phyloP scores from a whole-genome alignment of 805 yeast species.

The Metschnikowia lachancei region DNA sequence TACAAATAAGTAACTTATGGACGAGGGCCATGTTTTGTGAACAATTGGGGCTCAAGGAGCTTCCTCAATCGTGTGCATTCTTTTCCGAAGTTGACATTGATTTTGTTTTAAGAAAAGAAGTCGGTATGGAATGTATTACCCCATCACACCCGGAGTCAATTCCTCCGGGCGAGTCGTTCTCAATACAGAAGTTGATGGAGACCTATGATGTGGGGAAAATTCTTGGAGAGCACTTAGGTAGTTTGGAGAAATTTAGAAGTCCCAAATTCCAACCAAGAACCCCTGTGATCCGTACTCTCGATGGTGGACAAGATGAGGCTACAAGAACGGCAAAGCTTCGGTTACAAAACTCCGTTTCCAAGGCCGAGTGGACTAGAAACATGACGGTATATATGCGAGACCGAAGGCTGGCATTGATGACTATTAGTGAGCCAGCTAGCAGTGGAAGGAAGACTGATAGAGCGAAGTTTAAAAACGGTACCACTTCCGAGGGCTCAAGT shows the following conservation, averaged over 20 bases:
- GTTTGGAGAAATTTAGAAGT: conserved; percentile 13
- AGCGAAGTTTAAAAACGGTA: not conserved
- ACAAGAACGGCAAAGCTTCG: conserved; percentile 24
- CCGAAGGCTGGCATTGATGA: conserved; percentile 6
- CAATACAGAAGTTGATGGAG: conserved; percentile 52
- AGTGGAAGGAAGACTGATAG: not conserved
- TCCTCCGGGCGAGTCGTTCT: conserved; percentile 74
- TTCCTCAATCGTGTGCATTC: conserved; percentile 95
- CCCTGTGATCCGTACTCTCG: conserved; percentile 18
- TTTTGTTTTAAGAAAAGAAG: conserved; percentile 84
- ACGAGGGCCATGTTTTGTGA: conserved; percentile 94
- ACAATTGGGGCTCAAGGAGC: conserved; percentile 80
- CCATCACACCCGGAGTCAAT: conserved; percentile 71
- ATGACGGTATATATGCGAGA: conserved; percentile 6
- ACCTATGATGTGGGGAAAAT: conserved; percentile 20
- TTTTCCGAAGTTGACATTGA: conserved; percentile 94
- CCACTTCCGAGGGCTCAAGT: not conserved
- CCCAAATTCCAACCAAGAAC: conserved; percentile 14
- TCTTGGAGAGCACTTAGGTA: conserved; percentile 12
- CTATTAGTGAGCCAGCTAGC: not conserved
- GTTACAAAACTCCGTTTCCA: conserved; percentile 28
- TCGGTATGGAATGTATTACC: conserved; percentile 84
- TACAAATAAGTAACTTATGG: conserved; percentile 92
- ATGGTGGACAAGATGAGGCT: conserved; percentile 17
- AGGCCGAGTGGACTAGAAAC: conserved; percentile 26